Base-by-base conservation (phyloP, 2,329 filamentous ascomycete species). In the Pseudogymnoascus sp. region DNA sequence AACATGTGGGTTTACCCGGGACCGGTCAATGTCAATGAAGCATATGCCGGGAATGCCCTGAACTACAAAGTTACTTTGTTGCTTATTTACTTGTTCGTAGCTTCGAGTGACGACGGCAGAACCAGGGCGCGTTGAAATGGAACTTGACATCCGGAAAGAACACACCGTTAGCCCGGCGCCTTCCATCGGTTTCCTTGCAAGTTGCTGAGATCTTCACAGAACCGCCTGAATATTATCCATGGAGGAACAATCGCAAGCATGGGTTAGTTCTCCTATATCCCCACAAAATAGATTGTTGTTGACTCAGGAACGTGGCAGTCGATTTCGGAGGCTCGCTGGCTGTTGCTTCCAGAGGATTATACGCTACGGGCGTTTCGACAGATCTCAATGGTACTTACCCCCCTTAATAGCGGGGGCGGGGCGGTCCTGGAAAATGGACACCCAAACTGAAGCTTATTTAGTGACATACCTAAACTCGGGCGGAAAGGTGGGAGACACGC, bases 161-260 rank as follows among this genome's bases (percentile, higher is more conserved):
- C 90, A 92, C 69, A 92, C 89, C 0, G 89, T 91, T 71, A 64
- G 80, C 68, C 19, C n/a, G 10, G 16, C 16, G n/a, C 21, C 19
- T 14, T 16, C n/a, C 33, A 39, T 14, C 12, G 7, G 6, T 12
- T n/a, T 14, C 45, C 33, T 12, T 16, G 11, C 39, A 60, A 59
- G 63, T 58, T 6, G 11, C 23, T 39, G 29, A 55, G 7, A 39
- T 61, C 55, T 12, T 33, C 3, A 11, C 21, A 92, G 88, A 93
- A 93, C 71, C 86, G 90, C 1, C 78, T 93, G 0, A 82, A 85
- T 61, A 92, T 88, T 37, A 81, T 92, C 29, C 90, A 93, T 69
- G 90, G 90, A 16, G 90, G 90, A 3, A 90, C 89, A 0, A 86
- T 93, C 29, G 90, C 90, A 3, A 89, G 86, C 71, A 86, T 92